Base-by-base conservation (phyloP, 2,329 filamentous ascomycete species). In the Nothopassalora personata region DNA sequence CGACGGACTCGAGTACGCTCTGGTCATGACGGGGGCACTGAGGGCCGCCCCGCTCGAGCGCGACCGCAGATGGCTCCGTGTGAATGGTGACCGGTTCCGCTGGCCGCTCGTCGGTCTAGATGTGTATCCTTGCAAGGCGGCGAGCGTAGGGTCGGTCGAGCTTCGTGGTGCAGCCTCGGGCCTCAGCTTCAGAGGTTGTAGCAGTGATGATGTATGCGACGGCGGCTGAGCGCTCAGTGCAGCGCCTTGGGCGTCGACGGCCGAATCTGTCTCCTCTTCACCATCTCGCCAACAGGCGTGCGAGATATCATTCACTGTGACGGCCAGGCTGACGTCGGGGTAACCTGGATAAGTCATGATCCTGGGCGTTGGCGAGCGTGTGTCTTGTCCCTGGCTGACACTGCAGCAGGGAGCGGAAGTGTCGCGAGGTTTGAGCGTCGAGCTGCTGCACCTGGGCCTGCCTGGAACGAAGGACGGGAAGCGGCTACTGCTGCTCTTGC, bases 21-120 rank as follows among this genome's bases (percentile, higher is more conserved):
- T 70, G 47, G 73, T 76, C 77, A 80, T 80, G 28, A 73, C 70
- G 9, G 79, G 78, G 51, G 78, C 77, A 51, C 74, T 68, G 6
- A 67, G 56, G 5, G 73, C 67, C 47, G 71, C 70, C 34, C 74
- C 75, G 60, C 71, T 72, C 57, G 77, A 79, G 23, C 76, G 72
- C 5, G 77, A 78, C 58, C 78, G 76, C 23, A 79, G 68, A 68
- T 80, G 78, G 34, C 69, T 70, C 57, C 77, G 72, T 31, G 75
- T 72, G 65, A 79, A 80, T 34, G 77, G 77, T n/a, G 77, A 78
- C 30, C 75, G 73, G 66, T 78, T 80, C 55, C 77, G 74, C 54
- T 73, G 72, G 58, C 70, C 72, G 48, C 62, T 66, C 28, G 60
- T 52, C 47, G 68, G 62, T 57, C 64, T 60, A 30, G 62, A 67